phyloP scores from a whole-genome alignment of 164 flowering plant genomes.

The Kalanchoe fedtschenkoi region DNA sequence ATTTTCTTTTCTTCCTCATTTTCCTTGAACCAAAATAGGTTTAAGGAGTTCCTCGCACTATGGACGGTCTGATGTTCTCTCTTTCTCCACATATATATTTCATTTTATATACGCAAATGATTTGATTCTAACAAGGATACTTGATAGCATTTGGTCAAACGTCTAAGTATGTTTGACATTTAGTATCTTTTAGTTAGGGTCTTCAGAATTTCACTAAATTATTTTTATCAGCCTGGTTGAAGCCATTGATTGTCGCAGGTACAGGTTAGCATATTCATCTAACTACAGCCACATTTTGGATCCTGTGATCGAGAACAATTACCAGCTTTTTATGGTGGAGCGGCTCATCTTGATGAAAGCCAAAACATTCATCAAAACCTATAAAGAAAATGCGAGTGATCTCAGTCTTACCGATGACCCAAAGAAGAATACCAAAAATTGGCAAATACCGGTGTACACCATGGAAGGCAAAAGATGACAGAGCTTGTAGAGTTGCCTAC shows the following conservation, averaged over 20 bases:
- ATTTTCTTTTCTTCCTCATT: no score
- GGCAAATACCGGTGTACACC: slow-evolving; percentile 81
- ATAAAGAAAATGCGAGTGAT: slow-evolving; percentile 64
- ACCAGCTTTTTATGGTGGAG: slow-evolving; percentile 87
- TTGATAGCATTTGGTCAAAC: no score
- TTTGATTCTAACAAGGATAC: no score
- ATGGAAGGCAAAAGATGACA: slow-evolving; percentile 35
- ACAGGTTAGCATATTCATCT: slow-evolving; percentile 81
- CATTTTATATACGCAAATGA: no score
- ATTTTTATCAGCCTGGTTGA: background rate
- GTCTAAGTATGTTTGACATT: no score
- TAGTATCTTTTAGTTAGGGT: no score
- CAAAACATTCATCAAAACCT: slow-evolving; percentile 67
- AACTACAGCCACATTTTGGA: slow-evolving; percentile 74
- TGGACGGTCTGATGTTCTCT: no score
- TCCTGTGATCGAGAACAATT: slow-evolving; percentile 77
- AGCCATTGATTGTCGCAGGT: slow-evolving; percentile 39
- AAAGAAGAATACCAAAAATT: slow-evolving; percentile 76
- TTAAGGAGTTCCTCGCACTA: no score
- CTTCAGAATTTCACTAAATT: no score
- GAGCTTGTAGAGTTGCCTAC: no score
- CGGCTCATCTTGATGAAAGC: slow-evolving; percentile 81
- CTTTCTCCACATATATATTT: no score
- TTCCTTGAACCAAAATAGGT: no score
- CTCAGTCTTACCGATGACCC: slow-evolving; percentile 83